phyloP scores from a whole-genome alignment of 768 basidiomycete genomes.

The Mycena kentingensis region DNA sequence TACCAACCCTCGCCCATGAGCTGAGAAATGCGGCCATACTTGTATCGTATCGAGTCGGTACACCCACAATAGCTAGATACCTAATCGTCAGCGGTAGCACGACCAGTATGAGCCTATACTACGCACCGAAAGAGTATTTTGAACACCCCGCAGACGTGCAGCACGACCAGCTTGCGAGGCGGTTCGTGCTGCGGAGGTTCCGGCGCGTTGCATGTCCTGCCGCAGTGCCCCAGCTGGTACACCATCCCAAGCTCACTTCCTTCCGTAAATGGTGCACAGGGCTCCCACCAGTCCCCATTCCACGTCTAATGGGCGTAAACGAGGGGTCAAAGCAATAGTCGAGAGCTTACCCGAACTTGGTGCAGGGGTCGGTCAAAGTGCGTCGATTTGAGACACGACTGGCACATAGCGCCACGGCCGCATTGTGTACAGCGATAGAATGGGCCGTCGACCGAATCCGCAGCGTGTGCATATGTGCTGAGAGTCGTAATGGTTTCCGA shows the following conservation, averaged over 20 bases:
- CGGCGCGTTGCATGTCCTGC: neutral
- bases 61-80: neutral
- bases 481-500: neutral
- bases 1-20: conserved; percentile 17
- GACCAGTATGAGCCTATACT: neutral
- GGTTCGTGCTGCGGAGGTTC: neutral
- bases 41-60: neutral
- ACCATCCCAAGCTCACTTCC: neutral
- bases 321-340: no score
- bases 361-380: no score
- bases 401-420: neutral
- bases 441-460: neutral
- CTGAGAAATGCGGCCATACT: neutral
- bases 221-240: conserved; percentile 9
- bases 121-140: conserved; percentile 1
- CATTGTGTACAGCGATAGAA: conserved; percentile 2
- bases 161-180: conserved; percentile 8
- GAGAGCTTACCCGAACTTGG: no score
- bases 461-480: neutral
- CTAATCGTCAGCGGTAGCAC: neutral
- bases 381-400: no score
- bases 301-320: no score
- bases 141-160: conserved; percentile 3
- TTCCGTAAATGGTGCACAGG: neutral
- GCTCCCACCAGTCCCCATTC: neutral